Evolutionary conservation across 23 red algal species (phyloP).

Genomic region (Agarophyton chilense): DNA sequence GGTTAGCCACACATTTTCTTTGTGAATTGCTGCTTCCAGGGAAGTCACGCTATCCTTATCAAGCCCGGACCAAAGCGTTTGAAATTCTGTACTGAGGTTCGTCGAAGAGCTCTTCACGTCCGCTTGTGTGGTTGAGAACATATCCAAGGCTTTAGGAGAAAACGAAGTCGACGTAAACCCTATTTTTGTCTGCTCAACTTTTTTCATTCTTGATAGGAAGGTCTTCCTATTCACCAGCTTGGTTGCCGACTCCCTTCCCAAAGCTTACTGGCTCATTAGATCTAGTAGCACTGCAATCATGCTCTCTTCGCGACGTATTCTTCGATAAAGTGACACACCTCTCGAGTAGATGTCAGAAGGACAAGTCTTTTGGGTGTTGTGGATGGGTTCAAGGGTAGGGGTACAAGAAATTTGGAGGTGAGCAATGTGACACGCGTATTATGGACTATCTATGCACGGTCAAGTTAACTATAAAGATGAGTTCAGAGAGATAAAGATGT

Average conservation of each 20-base stretch:
- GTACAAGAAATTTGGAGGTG: too few relatives aligned
- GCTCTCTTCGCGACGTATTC: not conserved
- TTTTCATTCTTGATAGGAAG: not conserved
- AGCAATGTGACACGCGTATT: too few relatives aligned
- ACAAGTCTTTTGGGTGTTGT: not conserved
- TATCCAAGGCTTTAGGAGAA: not conserved
- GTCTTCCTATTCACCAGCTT: not conserved
- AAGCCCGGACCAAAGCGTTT: not conserved
- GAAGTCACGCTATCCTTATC: not conserved
- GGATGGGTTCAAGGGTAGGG: too few relatives aligned
- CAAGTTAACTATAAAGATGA: too few relatives aligned
- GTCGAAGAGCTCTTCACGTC: not conserved
- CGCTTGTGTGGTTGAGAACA: not conserved
- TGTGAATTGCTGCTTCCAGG: slow-evolving; percentile 2
- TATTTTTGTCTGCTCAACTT: not conserved
- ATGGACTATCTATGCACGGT: too few relatives aligned
- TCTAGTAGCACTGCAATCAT: not conserved
- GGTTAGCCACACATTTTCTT: not conserved
- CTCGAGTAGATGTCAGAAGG: not conserved
- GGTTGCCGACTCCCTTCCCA: not conserved
- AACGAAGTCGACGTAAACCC: not conserved
- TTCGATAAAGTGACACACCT: not conserved
- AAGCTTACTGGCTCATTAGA: not conserved
- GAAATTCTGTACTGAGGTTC: not conserved
- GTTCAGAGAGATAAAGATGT: too few relatives aligned